Conservation (phyloP, 1,284 basidiomycete species). For the Irpex lacteus region DNA sequence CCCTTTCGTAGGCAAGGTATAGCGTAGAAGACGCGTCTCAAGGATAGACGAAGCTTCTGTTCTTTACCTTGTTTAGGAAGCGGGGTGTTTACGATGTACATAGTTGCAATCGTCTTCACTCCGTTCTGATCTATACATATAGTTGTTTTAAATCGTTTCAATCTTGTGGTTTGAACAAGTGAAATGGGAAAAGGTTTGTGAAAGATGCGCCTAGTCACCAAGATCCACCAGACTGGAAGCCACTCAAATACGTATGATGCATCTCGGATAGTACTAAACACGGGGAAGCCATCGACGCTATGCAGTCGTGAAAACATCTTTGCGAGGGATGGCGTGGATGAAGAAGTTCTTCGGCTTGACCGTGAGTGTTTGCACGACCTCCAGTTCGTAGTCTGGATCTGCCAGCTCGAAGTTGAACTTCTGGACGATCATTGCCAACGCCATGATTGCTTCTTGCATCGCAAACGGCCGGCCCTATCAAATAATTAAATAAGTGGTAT, state of each 20-base stretch:
- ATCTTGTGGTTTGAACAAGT: too few relatives aligned
- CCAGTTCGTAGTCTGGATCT: conserved; percentile 41
- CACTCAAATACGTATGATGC: too few relatives aligned
- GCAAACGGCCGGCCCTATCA: conserved; percentile 41
- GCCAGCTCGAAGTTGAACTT: conserved; percentile 43
- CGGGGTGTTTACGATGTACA: background rate
- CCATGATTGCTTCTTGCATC: conserved; percentile 45
- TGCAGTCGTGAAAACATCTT: conserved; percentile 3
- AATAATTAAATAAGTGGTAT: background rate
- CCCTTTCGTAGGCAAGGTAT: too few relatives aligned
- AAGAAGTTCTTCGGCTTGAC: conserved; percentile 45
- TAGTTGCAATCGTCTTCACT: background rate
- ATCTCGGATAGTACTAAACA: too few relatives aligned
- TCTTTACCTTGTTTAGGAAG: too few relatives aligned
- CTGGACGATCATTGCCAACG: conserved; percentile 39
- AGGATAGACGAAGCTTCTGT: too few relatives aligned
- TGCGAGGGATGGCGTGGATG: conserved; percentile 39
- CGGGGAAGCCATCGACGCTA: background rate
- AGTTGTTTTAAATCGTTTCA: too few relatives aligned
- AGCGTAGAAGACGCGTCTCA: too few relatives aligned
- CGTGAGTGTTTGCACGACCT: conserved; percentile 44
- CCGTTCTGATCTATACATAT: too few relatives aligned
- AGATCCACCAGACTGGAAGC: too few relatives aligned
- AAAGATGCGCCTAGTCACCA: too few relatives aligned
- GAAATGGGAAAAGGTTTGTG: too few relatives aligned